Evolutionary conservation across 768 basidiomycete species (phyloP).

Genomic region (Boletellus emodensis): DNA sequence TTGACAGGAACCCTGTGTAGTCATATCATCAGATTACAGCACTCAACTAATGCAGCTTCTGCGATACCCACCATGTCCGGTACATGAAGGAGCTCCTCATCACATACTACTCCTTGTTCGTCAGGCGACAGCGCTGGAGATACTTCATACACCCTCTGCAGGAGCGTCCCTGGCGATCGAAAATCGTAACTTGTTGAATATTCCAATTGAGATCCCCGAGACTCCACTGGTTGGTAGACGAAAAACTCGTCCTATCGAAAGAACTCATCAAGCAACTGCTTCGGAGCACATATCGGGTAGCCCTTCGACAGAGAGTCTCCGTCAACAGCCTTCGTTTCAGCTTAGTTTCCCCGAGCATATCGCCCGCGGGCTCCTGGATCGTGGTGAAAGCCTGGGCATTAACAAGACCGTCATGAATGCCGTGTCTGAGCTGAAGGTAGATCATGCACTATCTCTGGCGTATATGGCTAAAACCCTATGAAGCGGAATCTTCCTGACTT

Average conservation of each 20-base stretch:
- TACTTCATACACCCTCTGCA: slow-evolving; percentile 67
- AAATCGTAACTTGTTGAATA: slow-evolving; percentile 74
- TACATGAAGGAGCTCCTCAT: slow-evolving; percentile 39
- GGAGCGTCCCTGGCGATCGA: slow-evolving; percentile 79
- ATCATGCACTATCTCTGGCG: not conserved
- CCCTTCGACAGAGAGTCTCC: slow-evolving; percentile 30
- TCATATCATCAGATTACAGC: slow-evolving; percentile 84
- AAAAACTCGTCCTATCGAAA: slow-evolving; percentile 31
- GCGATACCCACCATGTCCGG: slow-evolving; percentile 64
- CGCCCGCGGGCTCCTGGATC: slow-evolving; percentile 67
- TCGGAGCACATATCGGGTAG: slow-evolving; percentile 18
- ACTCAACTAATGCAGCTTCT: slow-evolving; percentile 78
- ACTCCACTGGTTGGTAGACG: slow-evolving; percentile 37
- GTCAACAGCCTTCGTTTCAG: slow-evolving; percentile 40
- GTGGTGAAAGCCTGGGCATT: slow-evolving; percentile 76
- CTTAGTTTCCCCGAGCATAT: slow-evolving; percentile 68
- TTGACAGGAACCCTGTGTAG: slow-evolving; percentile 38
- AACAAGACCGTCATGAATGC: slow-evolving; percentile 81
- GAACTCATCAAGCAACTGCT: slow-evolving; percentile 25
- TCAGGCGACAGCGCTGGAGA: slow-evolving; percentile 78
- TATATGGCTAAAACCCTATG: slow-evolving; percentile 9
- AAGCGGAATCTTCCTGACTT: slow-evolving; percentile 86
- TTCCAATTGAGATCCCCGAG: slow-evolving; percentile 62
- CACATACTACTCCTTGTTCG: slow-evolving; percentile 70
- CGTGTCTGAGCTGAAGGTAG: slow-evolving; percentile 72